Percentiles rank a stretch among this genome's conserved stretches.
Conservation (phyloP, 345 rosid species). For the Rhizophora mangle region DNA sequence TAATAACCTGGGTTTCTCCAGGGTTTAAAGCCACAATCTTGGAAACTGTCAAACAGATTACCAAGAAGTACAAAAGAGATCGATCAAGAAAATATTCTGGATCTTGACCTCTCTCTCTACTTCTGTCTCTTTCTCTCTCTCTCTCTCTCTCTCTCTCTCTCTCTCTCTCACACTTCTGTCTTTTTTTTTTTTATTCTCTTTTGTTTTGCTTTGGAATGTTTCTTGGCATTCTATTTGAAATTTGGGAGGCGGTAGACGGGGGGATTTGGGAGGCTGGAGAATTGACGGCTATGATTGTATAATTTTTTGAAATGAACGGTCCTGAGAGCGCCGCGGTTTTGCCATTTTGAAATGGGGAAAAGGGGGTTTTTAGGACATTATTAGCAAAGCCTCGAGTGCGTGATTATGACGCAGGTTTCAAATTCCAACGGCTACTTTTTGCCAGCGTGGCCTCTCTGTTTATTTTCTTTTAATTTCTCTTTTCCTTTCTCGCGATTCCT, state of each 20-base stretch:
- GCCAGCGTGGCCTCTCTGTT: background rate
- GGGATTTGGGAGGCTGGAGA: background rate
- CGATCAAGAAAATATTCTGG: too few relatives aligned
- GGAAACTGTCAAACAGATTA: background rate
- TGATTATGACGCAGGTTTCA: background rate
- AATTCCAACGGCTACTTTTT: conserved; percentile 18
- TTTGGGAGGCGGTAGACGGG: too few relatives aligned
- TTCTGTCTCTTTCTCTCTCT: too few relatives aligned
- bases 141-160: too few relatives aligned
- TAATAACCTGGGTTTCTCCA: background rate
- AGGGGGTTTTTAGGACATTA: conserved; percentile 14
- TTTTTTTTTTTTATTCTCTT: too few relatives aligned
- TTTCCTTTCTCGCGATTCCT: too few relatives aligned
- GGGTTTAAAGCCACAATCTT: background rate
- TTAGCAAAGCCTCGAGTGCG: background rate
- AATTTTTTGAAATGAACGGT: conserved; percentile 3
- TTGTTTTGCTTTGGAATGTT: too few relatives aligned
- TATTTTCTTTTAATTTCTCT: too few relatives aligned
- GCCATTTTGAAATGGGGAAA: conserved; percentile 11
- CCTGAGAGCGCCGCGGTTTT: conserved; percentile 6
- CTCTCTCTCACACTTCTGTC: too few relatives aligned
- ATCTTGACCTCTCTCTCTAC: too few relatives aligned
- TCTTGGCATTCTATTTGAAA: too few relatives aligned
- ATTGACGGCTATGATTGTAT: conserved; percentile 15
- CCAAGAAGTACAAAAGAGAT: background rate